phyloP scores from a whole-genome alignment of 169 alveolate genomes.

The Plasmodium chabaudi region DNA sequence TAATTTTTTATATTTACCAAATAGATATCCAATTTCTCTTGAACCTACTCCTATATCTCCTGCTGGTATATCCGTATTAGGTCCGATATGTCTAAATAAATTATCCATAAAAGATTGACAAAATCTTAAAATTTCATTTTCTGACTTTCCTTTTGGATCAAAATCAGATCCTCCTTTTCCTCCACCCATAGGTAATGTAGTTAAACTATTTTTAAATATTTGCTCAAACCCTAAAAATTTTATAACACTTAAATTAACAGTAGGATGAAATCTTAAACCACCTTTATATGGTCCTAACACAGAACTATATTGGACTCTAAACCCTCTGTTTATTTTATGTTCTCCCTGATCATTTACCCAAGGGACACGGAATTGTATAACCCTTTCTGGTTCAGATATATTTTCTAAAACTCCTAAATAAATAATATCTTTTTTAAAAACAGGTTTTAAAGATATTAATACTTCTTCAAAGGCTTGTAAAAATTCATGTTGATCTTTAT shows the following conservation, averaged over 20 bases:
- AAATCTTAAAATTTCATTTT: slow-evolving; percentile 84
- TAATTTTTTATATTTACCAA: slow-evolving; percentile 88
- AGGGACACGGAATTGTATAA: slow-evolving; percentile 83
- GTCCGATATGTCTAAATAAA: slow-evolving; percentile 86
- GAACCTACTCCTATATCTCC: slow-evolving; percentile 93
- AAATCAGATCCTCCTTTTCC: slow-evolving; percentile 92
- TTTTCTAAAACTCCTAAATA: slow-evolving; percentile 82
- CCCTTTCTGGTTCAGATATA: slow-evolving; percentile 87
- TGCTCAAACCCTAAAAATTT: slow-evolving; percentile 91
- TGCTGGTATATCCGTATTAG: slow-evolving; percentile 91
- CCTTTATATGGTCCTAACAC: slow-evolving; percentile 91
- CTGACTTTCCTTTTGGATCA: slow-evolving; percentile 90
- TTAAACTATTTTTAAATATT: slow-evolving; percentile 88
- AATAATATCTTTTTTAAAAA: slow-evolving; percentile 77
- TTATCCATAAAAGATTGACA: slow-evolving; percentile 88
- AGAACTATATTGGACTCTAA: slow-evolving; percentile 87
- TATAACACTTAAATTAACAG: slow-evolving; percentile 86
- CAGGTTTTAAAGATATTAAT: slow-evolving; percentile 75
- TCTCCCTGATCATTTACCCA: slow-evolving; percentile 88
- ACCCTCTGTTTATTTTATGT: slow-evolving; percentile 86
- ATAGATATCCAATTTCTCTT: slow-evolving; percentile 90
- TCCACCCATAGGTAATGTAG: slow-evolving; percentile 91
- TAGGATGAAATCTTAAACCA: slow-evolving; percentile 90
- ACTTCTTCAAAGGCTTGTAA: slow-evolving; percentile 79
- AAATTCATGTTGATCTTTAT: slow-evolving; percentile 55